These are phyloP conservation scores for Pisolithus thermaeus DNA, from an alignment of 1,284 basidiomycete genomes.

Conservation along the genomic window DNA sequence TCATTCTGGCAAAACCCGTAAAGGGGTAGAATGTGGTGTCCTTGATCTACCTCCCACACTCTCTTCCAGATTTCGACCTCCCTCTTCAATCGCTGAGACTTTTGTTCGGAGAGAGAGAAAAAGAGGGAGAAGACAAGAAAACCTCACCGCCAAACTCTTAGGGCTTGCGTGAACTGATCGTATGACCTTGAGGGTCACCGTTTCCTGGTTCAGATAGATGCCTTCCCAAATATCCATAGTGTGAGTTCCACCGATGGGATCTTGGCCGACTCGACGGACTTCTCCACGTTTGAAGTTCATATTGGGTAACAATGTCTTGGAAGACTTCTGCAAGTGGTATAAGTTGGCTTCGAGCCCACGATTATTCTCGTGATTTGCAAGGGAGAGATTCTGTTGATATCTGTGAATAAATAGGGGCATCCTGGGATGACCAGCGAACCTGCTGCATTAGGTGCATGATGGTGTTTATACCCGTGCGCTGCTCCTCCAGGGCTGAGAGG, in stretches of 20 bases:
- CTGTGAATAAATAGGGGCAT: neutral
- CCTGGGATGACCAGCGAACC: slow-evolving; percentile 19
- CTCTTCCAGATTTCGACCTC: slow-evolving; percentile 52
- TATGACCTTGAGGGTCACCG: slow-evolving; percentile 51
- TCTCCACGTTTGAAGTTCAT: slow-evolving; percentile 46
- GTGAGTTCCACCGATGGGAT: slow-evolving; percentile 44
- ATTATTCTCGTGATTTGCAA: slow-evolving; percentile 30
- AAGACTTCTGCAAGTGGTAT: slow-evolving; percentile 40
- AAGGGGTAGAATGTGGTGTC: slow-evolving; percentile 48
- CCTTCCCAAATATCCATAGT: slow-evolving; percentile 50
- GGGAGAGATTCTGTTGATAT: slow-evolving; percentile 22
- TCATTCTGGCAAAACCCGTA: slow-evolving; percentile 49
- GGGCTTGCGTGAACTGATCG: slow-evolving; percentile 44
- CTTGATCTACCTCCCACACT: slow-evolving; percentile 47
- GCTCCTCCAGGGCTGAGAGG: slow-evolving; percentile 26
- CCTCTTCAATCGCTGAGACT: slow-evolving; percentile 40
- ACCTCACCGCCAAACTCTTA: slow-evolving; percentile 34
- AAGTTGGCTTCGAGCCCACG: slow-evolving; percentile 42
- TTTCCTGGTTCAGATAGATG: slow-evolving; percentile 45
- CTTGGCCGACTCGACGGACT: slow-evolving; percentile 40
- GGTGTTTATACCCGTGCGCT: slow-evolving; percentile 27
- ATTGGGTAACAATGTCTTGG: slow-evolving; percentile 41
- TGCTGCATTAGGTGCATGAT: slow-evolving; percentile 45
- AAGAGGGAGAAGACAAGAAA: neutral
- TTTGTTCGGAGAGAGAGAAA: slow-evolving; percentile 2